Conservation (phyloP, 768 basidiomycete species). For the Auricularia cornea region DNA sequence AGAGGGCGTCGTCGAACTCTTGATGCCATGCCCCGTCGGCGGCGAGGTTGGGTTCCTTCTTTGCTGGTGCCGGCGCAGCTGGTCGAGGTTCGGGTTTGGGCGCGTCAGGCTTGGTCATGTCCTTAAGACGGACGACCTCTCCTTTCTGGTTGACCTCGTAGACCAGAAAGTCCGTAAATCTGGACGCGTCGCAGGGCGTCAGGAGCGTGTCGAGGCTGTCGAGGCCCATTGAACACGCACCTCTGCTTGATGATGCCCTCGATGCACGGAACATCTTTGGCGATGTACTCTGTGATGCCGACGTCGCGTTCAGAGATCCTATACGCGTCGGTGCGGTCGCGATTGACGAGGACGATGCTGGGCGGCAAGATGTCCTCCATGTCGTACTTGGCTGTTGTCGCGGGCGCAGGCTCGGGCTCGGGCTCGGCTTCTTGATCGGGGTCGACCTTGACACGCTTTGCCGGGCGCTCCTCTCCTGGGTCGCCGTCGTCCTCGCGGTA, state of each 20-base stretch:
- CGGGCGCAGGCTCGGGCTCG: background rate
- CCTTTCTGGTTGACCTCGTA: slow-evolving; percentile 80
- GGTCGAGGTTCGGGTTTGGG: slow-evolving; percentile 32
- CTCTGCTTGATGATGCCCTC: slow-evolving; percentile 96
- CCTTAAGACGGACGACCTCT: slow-evolving; percentile 73
- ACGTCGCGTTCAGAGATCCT: slow-evolving; percentile 70
- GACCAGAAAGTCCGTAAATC: slow-evolving; percentile 96
- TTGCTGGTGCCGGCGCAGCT: slow-evolving; percentile 18
- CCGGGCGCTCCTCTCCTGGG: slow-evolving; percentile 25
- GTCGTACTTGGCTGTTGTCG: background rate
- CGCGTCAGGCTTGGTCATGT: slow-evolving; percentile 60
- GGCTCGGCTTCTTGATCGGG: slow-evolving; percentile 11
- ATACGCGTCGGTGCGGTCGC: slow-evolving; percentile 29
- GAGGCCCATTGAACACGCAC: slow-evolving; percentile 34
- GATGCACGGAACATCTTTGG: slow-evolving; percentile 58
- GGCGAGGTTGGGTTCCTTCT: slow-evolving; percentile 11
- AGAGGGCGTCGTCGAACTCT: slow-evolving; percentile 44
- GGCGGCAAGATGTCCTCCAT: slow-evolving; percentile 45
- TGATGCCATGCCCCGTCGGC: slow-evolving; percentile 48
- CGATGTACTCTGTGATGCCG: slow-evolving; percentile 84
- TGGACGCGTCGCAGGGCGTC: slow-evolving; percentile 23
- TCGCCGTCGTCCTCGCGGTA: slow-evolving; percentile 44
- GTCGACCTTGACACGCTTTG: slow-evolving; percentile 33
- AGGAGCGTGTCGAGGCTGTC: too few species aligned
- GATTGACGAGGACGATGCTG: slow-evolving; percentile 28